A percentile compares a stretch with the other conserved stretches of the same genome.
Conservation (phyloP, 148 eudicot genomes). For the Rhododendron kiyosumense region DNA sequence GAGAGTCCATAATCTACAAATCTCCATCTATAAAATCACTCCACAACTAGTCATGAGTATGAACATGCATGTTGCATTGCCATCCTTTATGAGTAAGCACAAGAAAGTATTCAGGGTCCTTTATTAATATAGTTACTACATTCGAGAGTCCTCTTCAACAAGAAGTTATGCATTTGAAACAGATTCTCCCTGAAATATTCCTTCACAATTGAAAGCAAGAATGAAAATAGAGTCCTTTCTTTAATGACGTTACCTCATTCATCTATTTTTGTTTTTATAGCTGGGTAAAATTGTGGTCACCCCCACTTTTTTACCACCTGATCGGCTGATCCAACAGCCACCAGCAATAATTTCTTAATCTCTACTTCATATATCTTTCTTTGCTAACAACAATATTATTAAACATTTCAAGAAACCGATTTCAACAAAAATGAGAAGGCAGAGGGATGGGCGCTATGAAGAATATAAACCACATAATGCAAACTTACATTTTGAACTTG, state of each 20-base stretch:
- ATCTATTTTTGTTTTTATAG: not conserved
- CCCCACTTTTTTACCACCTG: not conserved
- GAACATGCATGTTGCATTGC: not conserved
- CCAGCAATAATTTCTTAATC: not conserved
- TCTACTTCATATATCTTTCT: not conserved
- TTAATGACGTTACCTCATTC: not conserved
- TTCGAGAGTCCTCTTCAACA: not conserved
- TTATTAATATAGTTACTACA: not conserved
- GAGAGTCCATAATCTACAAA: not conserved
- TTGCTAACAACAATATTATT: not conserved
- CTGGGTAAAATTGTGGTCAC: too few relatives aligned
- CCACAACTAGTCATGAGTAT: not conserved
- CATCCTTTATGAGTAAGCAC: not conserved
- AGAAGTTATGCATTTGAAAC: not conserved
- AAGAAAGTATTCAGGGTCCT: not conserved
- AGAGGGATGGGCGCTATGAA: not conserved
- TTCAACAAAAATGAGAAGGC: not conserved
- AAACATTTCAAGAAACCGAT: not conserved
- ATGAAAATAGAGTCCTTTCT: too few relatives aligned
- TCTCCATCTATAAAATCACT: not conserved
- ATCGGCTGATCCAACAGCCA: not conserved
- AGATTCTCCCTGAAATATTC: not conserved
- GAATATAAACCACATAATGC: not conserved
- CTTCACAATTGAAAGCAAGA: not conserved
- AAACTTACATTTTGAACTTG: conserved; percentile 58